Evolutionary conservation across 208 protist genomes (phyloP).

Genomic region (Plasmodiophora brassicae): DNA sequence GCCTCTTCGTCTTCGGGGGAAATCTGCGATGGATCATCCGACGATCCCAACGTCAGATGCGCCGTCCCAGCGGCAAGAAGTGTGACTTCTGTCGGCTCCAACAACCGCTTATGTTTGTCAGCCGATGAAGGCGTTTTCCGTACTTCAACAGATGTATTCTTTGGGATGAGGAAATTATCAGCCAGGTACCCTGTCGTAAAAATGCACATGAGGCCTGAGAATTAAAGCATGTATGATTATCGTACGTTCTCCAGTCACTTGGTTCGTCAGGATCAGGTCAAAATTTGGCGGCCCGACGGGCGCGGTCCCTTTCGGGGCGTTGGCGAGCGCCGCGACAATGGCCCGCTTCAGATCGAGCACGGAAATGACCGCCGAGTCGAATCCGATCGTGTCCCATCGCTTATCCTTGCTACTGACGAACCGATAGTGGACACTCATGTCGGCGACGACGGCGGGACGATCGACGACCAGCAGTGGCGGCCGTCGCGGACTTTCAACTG

Average conservation of each 20-base stretch:
- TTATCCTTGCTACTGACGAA: not conserved
- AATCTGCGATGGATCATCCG: not conserved
- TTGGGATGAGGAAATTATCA: conserved; percentile 21
- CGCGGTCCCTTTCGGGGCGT: not conserved
- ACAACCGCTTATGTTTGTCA: not conserved
- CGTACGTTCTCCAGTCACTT: not conserved
- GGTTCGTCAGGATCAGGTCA: not conserved
- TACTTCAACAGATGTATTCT: conserved; percentile 23
- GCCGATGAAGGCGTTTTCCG: not conserved
- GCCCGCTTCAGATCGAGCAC: conserved; percentile 11
- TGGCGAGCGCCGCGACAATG: too few species aligned
- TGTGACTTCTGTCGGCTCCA: not conserved
- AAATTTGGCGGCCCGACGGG: not conserved
- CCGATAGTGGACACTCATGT: not conserved
- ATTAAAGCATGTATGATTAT: not conserved
- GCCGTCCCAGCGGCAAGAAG: not conserved
- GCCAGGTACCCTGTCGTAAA: not conserved
- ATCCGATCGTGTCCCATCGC: not conserved
- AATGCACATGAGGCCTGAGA: not conserved
- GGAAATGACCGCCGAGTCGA: conserved; percentile 16
- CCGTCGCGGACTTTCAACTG: too few species aligned
- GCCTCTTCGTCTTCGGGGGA: not conserved
- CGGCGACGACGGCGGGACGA: too few species aligned
- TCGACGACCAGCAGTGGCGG: too few species aligned
- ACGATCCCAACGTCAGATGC: too few species aligned